Conservation (phyloP, 768 basidiomycete species). For the Goffeauzyma gilvescens region DNA sequence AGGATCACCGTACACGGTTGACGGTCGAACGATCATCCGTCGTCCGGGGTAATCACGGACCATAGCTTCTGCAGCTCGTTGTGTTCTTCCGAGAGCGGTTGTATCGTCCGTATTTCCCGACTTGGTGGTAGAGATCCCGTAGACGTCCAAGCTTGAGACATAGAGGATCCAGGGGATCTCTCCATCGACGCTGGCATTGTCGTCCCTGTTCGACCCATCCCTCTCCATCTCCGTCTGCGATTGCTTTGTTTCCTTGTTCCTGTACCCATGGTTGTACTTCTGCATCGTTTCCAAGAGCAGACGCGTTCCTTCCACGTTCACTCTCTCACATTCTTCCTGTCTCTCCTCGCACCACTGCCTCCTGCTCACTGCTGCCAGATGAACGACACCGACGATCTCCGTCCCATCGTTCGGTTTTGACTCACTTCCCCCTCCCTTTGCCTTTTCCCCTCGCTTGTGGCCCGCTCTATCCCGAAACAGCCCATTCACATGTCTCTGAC, state of each 20-base stretch:
- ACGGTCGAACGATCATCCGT: conserved; percentile 20
- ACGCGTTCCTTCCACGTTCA: conserved; percentile 40
- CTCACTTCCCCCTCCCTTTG: not conserved
- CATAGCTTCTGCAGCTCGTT: conserved; percentile 17
- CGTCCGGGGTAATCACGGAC: conserved; percentile 1
- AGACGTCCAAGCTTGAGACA: conserved; percentile 24
- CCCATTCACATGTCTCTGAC: not conserved
- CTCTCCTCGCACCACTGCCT: conserved; percentile 20
- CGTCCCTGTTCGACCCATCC: no score
- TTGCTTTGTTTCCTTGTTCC: no score
- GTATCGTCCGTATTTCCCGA: conserved; percentile 8
- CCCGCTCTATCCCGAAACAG: not conserved
- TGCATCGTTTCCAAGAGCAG: conserved; percentile 12
- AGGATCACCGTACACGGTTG: conserved; percentile 24
- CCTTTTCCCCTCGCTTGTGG: not conserved
- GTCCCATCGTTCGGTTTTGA: conserved; percentile 11
- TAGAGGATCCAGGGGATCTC: conserved; percentile 25
- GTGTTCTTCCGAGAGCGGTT: conserved; percentile 18
- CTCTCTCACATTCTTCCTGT: conserved; percentile 16
- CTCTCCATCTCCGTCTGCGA: no score
- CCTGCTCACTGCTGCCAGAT: conserved; percentile 20
- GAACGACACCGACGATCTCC: conserved; percentile 20
- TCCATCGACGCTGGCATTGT: conserved; percentile 1
- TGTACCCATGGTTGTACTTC: no score
- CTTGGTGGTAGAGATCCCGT: conserved; percentile 12